Evolutionary conservation across 768 basidiomycete genomes (phyloP), one percentile per base, ranked within the genome.

Genomic region (Udeniomyces megalosporus): DNA sequence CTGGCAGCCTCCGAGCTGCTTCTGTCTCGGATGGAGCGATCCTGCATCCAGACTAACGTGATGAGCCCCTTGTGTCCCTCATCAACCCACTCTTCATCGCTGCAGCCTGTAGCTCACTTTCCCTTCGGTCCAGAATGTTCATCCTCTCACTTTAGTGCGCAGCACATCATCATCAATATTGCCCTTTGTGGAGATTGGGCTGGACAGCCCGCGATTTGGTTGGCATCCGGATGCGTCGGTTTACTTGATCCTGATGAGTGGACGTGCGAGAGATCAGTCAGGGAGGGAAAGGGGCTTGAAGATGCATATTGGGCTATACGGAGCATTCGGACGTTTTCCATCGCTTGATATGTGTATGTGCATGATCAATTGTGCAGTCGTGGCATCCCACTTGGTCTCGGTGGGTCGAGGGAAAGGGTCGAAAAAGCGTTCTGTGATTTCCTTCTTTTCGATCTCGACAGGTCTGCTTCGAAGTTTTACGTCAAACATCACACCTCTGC

Each of bases 161-260:
- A 60, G 28, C 58, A 60, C 34, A 11, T 60, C 7, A 34, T 60
- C 34, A 49, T 60, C 49, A 60, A 60, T 24, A 51, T 60, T 5
- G 15, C 49, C 24, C 10, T 50, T 6, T 60, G 58, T n/a, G 48
- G 47, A 31, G 50, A 51, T n/a, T 60, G 58, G 58, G 58, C 58
- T 26, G 58, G 58, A 2, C 47, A 60, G n/a, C 49, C 58, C 10
- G 48, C 34, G 12, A 60, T 60, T 24, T 60, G 58, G 58, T 47
- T 49, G 6, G 22, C 58, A 8, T 60, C 58, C 5, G 58, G 58
- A 1, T 60, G 58, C 42, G 20, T 57, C 3, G 55, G 55, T 3
- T 17, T 57, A 4, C 55, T 60, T 3, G 50, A 60, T 34, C 42
- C 58, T 7, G 31, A 20, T 22, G 48, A 60, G 34, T 60, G 55